Evolutionary conservation across 345 rosid genomes (phyloP).

Genomic region (Erucastrum elatum): DNA sequence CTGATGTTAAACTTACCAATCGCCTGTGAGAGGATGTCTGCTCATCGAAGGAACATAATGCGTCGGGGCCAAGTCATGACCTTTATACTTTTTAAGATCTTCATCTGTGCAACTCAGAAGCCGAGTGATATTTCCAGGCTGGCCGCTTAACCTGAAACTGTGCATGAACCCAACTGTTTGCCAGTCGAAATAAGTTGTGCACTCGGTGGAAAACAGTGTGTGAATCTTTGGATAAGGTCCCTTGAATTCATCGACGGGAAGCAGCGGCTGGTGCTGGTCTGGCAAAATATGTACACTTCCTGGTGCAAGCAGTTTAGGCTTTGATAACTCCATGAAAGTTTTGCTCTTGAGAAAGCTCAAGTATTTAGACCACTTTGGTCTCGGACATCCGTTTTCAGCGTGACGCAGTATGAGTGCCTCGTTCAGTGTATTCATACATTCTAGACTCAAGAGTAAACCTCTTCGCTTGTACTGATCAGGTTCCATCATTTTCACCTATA

Average conservation of each 20-base stretch:
- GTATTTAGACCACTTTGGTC: constrained; percentile 86
- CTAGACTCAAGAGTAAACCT: constrained; percentile 64
- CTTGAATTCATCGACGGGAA: constrained; percentile 45
- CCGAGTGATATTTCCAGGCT: constrained; percentile 90
- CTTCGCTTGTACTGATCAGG: constrained; percentile 57
- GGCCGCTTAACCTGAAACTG: constrained; percentile 87
- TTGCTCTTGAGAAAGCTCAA: constrained; percentile 91
- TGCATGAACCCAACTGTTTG: constrained; percentile 96
- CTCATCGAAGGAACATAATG: constrained; percentile 99
- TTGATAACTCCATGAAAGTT: constrained; percentile 79
- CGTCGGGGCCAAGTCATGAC: constrained; percentile 93
- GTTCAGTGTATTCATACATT: constrained; percentile 87
- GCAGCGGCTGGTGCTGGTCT: constrained; percentile 40
- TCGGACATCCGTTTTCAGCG: constrained; percentile 73
- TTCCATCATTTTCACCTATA: constrained; percentile 75
- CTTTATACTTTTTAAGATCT: constrained; percentile 69
- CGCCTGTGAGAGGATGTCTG: constrained; percentile 91
- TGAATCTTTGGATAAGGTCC: constrained; percentile 75
- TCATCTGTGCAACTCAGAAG: constrained; percentile 97
- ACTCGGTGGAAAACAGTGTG: constrained; percentile 92
- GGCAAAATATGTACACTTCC: constrained; percentile 41
- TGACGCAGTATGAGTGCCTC: constrained; percentile 84
- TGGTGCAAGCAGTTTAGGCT: constrained; percentile 60
- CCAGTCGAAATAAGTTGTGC: constrained; percentile 94
- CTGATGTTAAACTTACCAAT: constrained; percentile 59